Evolutionary conservation across 192 early-diverging fungal species (phyloP).

Genomic region (Backusella tarrabulga): DNA sequence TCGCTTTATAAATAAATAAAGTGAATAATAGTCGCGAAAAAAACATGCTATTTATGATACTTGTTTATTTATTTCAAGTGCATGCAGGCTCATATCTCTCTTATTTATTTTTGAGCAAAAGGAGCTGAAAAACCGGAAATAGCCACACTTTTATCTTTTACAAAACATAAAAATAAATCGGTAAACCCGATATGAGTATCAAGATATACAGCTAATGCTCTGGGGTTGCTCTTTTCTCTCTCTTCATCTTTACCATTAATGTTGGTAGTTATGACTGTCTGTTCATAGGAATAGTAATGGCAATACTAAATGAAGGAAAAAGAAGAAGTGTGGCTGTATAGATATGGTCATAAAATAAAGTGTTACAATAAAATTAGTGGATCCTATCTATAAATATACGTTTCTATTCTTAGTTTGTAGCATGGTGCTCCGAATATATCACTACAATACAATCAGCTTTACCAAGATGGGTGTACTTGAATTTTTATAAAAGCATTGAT

Average conservation of each 20-base stretch:
- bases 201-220: neutral
- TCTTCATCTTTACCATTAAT: neutral
- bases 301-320: neutral
- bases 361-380: neutral
- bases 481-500: neutral
- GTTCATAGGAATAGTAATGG: neutral
- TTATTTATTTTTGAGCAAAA: neutral
- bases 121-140: constrained; percentile 1
- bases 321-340: neutral
- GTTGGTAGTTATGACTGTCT: neutral
- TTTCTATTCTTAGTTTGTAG: neutral
- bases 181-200: neutral
- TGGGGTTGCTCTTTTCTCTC: neutral
- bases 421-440: neutral
- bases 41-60: neutral
- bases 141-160: neutral
- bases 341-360: neutral
- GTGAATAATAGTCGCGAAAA: no score
- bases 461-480: neutral
- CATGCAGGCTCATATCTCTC: neutral
- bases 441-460: neutral
- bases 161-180: neutral
- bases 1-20: neutral
- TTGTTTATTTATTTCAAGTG: neutral
- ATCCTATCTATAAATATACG: neutral